Evolutionary conservation across 768 basidiomycete genomes (phyloP).

Genomic region (Amylocystis lapponica): DNA sequence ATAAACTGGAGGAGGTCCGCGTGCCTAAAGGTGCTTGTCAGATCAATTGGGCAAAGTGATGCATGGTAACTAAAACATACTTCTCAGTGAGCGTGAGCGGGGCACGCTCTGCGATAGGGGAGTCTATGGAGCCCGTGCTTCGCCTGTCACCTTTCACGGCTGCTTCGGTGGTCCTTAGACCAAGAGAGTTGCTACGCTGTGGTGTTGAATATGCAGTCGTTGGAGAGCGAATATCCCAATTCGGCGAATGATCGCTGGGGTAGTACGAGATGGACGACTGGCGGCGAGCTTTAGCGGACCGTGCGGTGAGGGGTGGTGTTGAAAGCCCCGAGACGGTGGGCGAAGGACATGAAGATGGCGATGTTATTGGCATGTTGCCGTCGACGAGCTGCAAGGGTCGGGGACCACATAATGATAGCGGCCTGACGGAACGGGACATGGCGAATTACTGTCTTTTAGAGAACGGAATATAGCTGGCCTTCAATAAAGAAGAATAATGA

Average conservation of each 20-base stretch:
- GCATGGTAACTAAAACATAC: conserved; percentile 34
- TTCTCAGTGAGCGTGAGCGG: conserved; percentile 68
- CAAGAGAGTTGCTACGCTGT: conserved; percentile 19
- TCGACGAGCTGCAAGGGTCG: conserved; percentile 45
- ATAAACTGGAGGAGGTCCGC: conserved; percentile 78
- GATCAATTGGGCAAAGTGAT: neutral
- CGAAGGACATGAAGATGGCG: conserved; percentile 22
- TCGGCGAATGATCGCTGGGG: conserved; percentile 26
- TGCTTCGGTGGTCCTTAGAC: conserved; percentile 4
- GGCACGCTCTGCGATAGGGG: conserved; percentile 13
- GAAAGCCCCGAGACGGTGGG: conserved; percentile 18
- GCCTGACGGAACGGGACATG: conserved; percentile 16
- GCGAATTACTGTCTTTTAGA: too few relatives aligned
- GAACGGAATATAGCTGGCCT: too few relatives aligned
- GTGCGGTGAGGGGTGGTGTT: conserved; percentile 16
- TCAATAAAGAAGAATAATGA: too few relatives aligned
- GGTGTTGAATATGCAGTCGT: conserved; percentile 10
- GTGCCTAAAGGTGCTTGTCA: conserved; percentile 43
- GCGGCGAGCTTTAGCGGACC: conserved; percentile 25
- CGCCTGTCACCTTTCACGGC: conserved; percentile 22
- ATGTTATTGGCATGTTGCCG: conserved; percentile 22
- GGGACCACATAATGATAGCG: conserved; percentile 25
- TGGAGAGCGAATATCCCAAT: conserved; percentile 19
- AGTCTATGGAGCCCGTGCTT: conserved; percentile 20
- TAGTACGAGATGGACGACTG: conserved; percentile 53